Evolutionary conservation across 768 basidiomycete genomes (phyloP).

Genomic region (Chlorophyllum brunneum): DNA sequence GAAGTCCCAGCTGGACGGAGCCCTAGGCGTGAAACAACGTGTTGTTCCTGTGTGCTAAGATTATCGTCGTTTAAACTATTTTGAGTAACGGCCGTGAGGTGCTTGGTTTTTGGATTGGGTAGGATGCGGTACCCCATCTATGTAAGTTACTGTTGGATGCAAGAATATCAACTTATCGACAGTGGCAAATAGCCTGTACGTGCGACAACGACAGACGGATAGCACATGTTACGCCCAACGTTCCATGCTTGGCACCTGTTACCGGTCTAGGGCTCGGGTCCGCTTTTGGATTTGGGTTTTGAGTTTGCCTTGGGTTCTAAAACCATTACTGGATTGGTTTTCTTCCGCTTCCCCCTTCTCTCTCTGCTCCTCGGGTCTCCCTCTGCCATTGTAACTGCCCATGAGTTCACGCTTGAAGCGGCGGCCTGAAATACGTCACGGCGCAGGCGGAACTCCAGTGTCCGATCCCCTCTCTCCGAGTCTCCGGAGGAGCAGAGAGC

Average conservation of each 20-base stretch:
- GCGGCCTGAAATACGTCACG: neutral
- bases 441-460: neutral
- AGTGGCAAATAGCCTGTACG: too few relatives aligned
- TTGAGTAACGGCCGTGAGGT: neutral
- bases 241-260: neutral
- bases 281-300: conserved; percentile 4
- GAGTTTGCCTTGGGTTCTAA: neutral
- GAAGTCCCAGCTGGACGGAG: neutral
- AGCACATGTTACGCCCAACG: neutral
- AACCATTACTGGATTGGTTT: neutral
- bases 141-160: neutral
- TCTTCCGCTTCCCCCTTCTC: neutral
- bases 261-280: neutral
- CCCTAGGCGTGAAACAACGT: neutral
- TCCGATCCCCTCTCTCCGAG: neutral
- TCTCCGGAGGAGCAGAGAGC: neutral
- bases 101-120: neutral
- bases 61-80: neutral
- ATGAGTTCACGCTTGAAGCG: neutral
- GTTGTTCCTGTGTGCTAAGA: neutral
- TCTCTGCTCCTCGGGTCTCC: conserved; percentile 3
- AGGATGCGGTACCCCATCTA: neutral
- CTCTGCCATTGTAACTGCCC: neutral
- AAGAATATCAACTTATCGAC: too few relatives aligned
- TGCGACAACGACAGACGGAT: too few relatives aligned